Evolutionary conservation across 1,139 yeast genomes (phyloP).

Genomic region (Lodderomyces parapsilosis): DNA sequence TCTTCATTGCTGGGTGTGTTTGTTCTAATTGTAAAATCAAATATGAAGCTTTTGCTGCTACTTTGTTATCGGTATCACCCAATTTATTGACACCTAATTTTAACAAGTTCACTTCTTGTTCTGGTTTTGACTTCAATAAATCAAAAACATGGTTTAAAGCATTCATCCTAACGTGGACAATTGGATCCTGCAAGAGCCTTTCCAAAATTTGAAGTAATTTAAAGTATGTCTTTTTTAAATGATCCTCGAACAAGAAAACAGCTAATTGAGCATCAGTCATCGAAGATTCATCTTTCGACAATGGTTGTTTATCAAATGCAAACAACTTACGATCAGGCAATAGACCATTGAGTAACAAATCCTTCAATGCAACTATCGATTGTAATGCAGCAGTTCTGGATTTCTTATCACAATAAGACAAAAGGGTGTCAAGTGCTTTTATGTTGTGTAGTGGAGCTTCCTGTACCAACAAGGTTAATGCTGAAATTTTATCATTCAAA

Average conservation of each 20-base stretch:
- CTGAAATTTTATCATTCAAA: slow-evolving; percentile 90
- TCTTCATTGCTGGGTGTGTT: slow-evolving; percentile 95
- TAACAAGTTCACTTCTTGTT: slow-evolving; percentile 90
- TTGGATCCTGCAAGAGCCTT: slow-evolving; percentile 82
- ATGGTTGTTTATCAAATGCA: slow-evolving; percentile 77
- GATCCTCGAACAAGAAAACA: slow-evolving; percentile 84
- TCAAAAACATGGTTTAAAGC: slow-evolving; percentile 78
- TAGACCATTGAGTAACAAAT: slow-evolving; percentile 76
- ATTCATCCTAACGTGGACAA: slow-evolving; percentile 81
- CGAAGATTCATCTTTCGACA: slow-evolving; percentile 40
- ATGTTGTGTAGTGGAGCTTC: slow-evolving; percentile 92
- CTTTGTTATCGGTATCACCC: slow-evolving; percentile 91
- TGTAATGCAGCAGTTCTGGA: slow-evolving; percentile 92
- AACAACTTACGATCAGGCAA: slow-evolving; percentile 83
- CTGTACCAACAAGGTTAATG: slow-evolving; percentile 85
- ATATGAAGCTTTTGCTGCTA: slow-evolving; percentile 85
- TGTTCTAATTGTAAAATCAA: slow-evolving; percentile 79
- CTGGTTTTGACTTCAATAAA: slow-evolving; percentile 82
- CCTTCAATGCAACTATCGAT: slow-evolving; percentile 86
- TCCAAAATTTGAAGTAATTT: slow-evolving; percentile 70
- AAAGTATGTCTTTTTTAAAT: slow-evolving; percentile 75
- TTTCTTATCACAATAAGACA: slow-evolving; percentile 83
- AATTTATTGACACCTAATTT: slow-evolving; percentile 89
- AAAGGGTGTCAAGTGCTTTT: slow-evolving; percentile 76
- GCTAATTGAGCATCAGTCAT: slow-evolving; percentile 54